Evolutionary conservation across 352 stramenopile species (phyloP), one percentile per base, ranked within the genome.

Genomic region (Peronospora tabacina): DNA sequence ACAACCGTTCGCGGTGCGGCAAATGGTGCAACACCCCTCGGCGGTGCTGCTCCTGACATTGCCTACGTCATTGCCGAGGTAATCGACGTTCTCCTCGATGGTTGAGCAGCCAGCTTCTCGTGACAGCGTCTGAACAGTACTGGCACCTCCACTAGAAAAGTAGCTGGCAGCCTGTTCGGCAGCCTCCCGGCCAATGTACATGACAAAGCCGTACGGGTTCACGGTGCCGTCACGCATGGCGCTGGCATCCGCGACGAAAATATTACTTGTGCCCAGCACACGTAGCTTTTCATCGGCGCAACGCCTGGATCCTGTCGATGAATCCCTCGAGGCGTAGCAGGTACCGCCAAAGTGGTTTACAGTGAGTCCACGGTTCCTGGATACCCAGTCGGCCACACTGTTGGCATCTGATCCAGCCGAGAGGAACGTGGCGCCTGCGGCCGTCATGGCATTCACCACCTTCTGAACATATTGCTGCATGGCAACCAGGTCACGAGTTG

Each of bases 161-260:
- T 70, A 71, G 10, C 41, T 60, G 40, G 70, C 45, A 45, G 69
- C 71, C 37, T 76, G 66, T 12, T 53, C 57, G 4, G 52, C 76
- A 17, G 66, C 72, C 35, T 87, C 70, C 5, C 63, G 58, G 2
- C 77, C 77, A 10, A 77, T 67, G 58, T 91, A 85, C 75, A 83
- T 89, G 46, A 87, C 62, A 41, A 86, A 87, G 12, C 66, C 75
- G 52, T 82, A 87, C 46, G 75, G 77, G 52, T 83, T 87, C 19
- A 76, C 66, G 0, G 76, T 87, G 7, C 75, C 80, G 7, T 83
- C 75, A 7, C 60, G 58, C 75, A 84, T 84, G 9, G 71, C 59
- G 17, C 60, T 81, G 5, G 59, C 75, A 37, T 90, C 76, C 0
- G 56, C 65, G 12, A 90, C 58, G 38, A 83, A 88, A 17, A 87